phyloP scores from a whole-genome alignment of 306 rosid genomes.

The Vigna trinervia region DNA sequence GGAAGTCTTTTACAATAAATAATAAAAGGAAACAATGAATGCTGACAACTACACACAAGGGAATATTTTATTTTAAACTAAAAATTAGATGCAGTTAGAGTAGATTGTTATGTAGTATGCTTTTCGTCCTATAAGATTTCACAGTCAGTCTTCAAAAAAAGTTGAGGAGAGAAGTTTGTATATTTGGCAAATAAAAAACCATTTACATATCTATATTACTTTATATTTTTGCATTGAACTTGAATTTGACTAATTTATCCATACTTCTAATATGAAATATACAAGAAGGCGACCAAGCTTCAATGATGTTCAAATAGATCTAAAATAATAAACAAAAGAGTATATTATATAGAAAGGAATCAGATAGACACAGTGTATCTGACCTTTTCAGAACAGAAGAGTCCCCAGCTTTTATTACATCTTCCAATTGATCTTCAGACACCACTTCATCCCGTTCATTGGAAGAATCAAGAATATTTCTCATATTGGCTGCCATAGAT shows the following conservation, averaged over 20 bases:
- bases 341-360: slow-evolving; percentile 28
- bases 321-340: slow-evolving; percentile 29
- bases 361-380: slow-evolving; percentile 26
- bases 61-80: neutral
- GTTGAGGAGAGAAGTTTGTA: neutral
- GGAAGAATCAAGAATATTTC: slow-evolving; percentile 37
- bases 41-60: slow-evolving; percentile 29
- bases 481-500: slow-evolving; percentile 41
- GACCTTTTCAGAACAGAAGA: slow-evolving; percentile 50
- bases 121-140: slow-evolving; percentile 16
- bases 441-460: slow-evolving; percentile 42
- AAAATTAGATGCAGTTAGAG: slow-evolving; percentile 31
- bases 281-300: neutral
- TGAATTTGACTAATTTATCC: slow-evolving; percentile 19
- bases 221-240: neutral
- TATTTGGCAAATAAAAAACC: slow-evolving; percentile 24
- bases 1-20: slow-evolving; percentile 29
- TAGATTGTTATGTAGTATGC: slow-evolving; percentile 5
- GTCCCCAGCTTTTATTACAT: slow-evolving; percentile 44
- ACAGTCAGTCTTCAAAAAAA: neutral
- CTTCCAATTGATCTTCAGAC: slow-evolving; percentile 54
- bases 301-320: slow-evolving; percentile 1
- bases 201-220: neutral
- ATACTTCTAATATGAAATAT: slow-evolving; percentile 26
- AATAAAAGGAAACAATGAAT: slow-evolving; percentile 30